A percentile compares a stretch with the other conserved stretches of the same genome.
Conservation (phyloP, 2,329 filamentous ascomycete genomes). For the Aspergillus alliaceus region DNA sequence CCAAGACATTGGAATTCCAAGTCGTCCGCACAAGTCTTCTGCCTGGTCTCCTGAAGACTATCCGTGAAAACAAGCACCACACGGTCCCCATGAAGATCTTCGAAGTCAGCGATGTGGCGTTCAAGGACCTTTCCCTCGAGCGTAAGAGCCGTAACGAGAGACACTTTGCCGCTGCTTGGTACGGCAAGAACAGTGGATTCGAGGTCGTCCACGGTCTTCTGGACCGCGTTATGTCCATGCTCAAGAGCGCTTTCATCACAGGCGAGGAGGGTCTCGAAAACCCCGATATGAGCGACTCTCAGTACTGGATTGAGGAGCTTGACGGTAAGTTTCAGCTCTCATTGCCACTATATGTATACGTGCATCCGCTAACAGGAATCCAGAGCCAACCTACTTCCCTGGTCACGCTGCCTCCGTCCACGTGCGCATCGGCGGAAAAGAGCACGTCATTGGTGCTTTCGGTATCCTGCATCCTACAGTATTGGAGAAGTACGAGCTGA, state of each 20-base stretch:
- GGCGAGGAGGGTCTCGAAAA: conserved; percentile 69
- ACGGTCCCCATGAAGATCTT: conserved; percentile 88
- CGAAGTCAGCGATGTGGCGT: conserved; percentile 85
- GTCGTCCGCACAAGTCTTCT: conserved; percentile 84
- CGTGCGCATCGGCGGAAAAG: conserved; percentile 71
- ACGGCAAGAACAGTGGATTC: conserved; percentile 91
- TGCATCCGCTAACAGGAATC: conserved; percentile 3
- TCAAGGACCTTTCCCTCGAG: conserved; percentile 81
- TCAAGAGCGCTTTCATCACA: conserved; percentile 77
- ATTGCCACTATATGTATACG: neutral
- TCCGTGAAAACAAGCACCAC: conserved; percentile 89
- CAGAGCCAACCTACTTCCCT: conserved; percentile 83
- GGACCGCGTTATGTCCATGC: conserved; percentile 89
- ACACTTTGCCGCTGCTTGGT: conserved; percentile 94
- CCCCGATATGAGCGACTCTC: conserved; percentile 58
- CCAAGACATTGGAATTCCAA: conserved; percentile 91
- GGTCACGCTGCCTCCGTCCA: conserved; percentile 87
- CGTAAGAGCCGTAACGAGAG: conserved; percentile 88
- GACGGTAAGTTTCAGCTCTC: conserved; percentile 57
- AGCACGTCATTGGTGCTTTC: conserved; percentile 79
- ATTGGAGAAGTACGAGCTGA: conserved; percentile 88
- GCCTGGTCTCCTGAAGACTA: conserved; percentile 87
- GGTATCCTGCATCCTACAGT: conserved; percentile 93
- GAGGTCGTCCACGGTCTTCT: conserved; percentile 93
- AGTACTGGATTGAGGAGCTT: conserved; percentile 95